A percentile compares a stretch with the other conserved stretches of the same genome.
These are phyloP conservation scores for Arachis stenosperma DNA, from an alignment of 306 rosid species.

Conservation along the genomic window DNA sequence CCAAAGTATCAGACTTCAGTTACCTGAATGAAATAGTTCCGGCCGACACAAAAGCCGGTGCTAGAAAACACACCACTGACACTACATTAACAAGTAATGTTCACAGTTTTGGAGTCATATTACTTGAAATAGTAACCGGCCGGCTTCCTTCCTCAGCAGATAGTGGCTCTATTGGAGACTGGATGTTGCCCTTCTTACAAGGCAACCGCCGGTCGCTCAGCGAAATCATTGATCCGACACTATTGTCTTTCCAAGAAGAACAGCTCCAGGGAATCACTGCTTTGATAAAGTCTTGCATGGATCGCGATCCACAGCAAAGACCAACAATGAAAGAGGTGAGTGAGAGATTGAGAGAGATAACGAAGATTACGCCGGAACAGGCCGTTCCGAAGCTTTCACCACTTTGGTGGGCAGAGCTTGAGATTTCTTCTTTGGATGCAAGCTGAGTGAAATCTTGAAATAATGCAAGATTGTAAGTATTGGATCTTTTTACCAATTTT, in stretches of 20 bases:
- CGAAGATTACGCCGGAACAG: conserved; percentile 75
- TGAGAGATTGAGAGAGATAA: conserved; percentile 66
- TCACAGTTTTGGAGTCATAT: conserved; percentile 74
- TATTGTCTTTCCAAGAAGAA: conserved; percentile 61
- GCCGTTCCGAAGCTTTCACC: conserved; percentile 85
- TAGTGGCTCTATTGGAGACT: conserved; percentile 55
- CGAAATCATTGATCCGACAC: conserved; percentile 76
- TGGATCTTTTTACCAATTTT: conserved; percentile 38
- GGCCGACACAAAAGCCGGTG: conserved; percentile 37
- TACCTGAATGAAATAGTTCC: conserved; percentile 59
- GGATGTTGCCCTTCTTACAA: conserved; percentile 67
- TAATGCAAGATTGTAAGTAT: conserved; percentile 37
- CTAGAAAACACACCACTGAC: conserved; percentile 40
- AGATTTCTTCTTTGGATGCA: conserved; percentile 66
- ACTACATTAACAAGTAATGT: conserved; percentile 58
- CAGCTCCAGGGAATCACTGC: conserved; percentile 61
- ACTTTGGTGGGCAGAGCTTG: conserved; percentile 99
- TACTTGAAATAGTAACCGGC: conserved; percentile 87
- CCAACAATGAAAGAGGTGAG: conserved; percentile 66
- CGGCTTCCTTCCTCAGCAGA: conserved; percentile 69
- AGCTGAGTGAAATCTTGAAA: conserved; percentile 40
- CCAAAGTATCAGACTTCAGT: conserved; percentile 68
- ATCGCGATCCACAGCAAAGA: conserved; percentile 56
- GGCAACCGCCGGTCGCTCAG: conserved; percentile 50
- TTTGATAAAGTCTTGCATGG: conserved; percentile 61